phyloP scores from a whole-genome alignment of 208 protist species.

The Trypanosoma congolense region DNA sequence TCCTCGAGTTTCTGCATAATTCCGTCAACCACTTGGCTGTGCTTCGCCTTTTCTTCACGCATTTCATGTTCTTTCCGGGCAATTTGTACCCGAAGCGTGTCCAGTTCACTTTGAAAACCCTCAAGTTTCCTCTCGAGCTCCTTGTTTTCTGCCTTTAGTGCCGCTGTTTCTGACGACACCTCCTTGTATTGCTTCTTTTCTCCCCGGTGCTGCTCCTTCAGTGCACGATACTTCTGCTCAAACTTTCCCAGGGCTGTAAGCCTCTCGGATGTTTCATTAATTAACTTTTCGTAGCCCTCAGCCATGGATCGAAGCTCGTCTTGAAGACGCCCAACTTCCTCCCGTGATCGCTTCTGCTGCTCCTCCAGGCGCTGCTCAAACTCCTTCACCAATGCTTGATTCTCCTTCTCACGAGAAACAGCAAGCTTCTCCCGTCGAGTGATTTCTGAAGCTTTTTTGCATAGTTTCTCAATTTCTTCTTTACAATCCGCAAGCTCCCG shows the following conservation, averaged over 20 bases:
- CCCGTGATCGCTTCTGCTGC: conserved; percentile 43
- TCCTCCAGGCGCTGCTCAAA: conserved; percentile 32
- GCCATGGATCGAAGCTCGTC: conserved; percentile 60
- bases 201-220: conserved; percentile 42
- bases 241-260: conserved; percentile 55
- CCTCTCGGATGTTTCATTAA: conserved; percentile 55
- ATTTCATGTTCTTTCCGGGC: conserved; percentile 33
- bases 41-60: conserved; percentile 24
- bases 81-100: conserved; percentile 28
- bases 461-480: conserved; percentile 22
- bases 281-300: conserved; percentile 58
- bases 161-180: background rate
- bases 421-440: conserved; percentile 26
- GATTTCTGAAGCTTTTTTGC: conserved; percentile 19
- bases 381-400: conserved; percentile 10
- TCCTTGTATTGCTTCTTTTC: conserved; percentile 18
- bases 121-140: conserved; percentile 14
- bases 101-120: conserved; percentile 25
- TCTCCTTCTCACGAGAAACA: conserved; percentile 20
- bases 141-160: conserved; percentile 29
- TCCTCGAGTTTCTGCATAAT: conserved; percentile 42
- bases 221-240: conserved; percentile 63
- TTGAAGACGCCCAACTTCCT: conserved; percentile 51
- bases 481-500: background rate
- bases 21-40: conserved; percentile 33